Conservation (phyloP, 352 stramenopile species). For the Achlya hypogyna region DNA sequence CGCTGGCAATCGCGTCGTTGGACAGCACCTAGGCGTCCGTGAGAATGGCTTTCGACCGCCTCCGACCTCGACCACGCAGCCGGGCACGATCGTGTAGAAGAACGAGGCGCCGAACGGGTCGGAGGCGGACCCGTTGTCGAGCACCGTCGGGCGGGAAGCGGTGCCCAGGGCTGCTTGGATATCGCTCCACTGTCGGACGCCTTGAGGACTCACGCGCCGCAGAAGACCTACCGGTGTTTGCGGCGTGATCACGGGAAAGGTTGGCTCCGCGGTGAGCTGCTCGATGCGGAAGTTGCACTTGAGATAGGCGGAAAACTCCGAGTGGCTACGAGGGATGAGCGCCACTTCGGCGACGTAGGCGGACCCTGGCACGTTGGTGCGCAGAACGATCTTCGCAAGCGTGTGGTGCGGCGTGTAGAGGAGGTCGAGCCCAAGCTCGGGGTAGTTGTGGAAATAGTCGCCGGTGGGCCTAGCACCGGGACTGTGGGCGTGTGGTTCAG, state of each 20-base stretch:
- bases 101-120: constrained; percentile 72
- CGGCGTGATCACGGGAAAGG: constrained; percentile 41
- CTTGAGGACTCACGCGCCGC: background rate
- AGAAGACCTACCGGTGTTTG: constrained; percentile 44
- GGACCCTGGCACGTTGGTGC: constrained; percentile 71
- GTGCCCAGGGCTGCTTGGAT: constrained; percentile 48
- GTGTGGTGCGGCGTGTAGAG: constrained; percentile 65
- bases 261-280: constrained; percentile 26
- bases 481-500: constrained; percentile 26
- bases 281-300: constrained; percentile 78
- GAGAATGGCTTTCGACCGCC: background rate
- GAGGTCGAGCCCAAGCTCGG: constrained; percentile 66
- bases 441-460: constrained; percentile 84
- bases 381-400: constrained; percentile 68
- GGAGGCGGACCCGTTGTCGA: constrained; percentile 62
- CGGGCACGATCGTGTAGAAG: constrained; percentile 61
- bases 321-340: constrained; percentile 32
- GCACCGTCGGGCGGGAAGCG: constrained; percentile 58
- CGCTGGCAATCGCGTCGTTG: constrained; percentile 63
- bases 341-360: background rate
- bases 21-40: constrained; percentile 43
- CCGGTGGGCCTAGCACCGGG: constrained; percentile 42
- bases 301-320: constrained; percentile 71
- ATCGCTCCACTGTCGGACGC: constrained; percentile 48
- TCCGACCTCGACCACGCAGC: constrained; percentile 60